Evolutionary conservation across 495 filamentous ascomycete genomes (phyloP).

Genomic region (Geopyxis carbonaria): DNA sequence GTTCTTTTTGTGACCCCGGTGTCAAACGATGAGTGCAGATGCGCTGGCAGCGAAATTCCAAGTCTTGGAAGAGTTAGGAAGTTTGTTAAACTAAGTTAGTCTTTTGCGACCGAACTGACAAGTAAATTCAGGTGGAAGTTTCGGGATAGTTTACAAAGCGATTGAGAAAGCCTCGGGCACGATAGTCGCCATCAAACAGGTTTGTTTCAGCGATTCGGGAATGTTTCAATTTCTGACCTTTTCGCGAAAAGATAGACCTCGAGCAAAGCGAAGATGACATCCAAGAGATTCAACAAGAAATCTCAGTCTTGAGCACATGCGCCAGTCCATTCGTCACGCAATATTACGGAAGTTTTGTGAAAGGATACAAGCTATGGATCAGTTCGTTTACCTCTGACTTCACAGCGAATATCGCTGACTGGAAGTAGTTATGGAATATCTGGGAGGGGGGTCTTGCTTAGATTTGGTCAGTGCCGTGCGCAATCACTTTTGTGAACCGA

Average conservation of each 20-base stretch:
- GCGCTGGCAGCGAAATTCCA: slow-evolving; percentile 22
- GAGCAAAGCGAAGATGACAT: slow-evolving; percentile 98
- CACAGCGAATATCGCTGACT: not conserved
- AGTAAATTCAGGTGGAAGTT: slow-evolving; percentile 52
- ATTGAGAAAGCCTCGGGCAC: slow-evolving; percentile 23
- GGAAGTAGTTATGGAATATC: slow-evolving; percentile 24
- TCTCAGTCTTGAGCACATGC: slow-evolving; percentile 85
- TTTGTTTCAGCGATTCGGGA: slow-evolving; percentile 49
- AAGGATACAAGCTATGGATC: slow-evolving; percentile 93
- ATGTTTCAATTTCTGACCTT: slow-evolving; percentile 39
- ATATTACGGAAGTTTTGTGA: slow-evolving; percentile 90
- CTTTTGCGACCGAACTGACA: not conserved
- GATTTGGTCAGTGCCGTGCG: slow-evolving; percentile 38
- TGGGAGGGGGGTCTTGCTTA: slow-evolving; percentile 24
- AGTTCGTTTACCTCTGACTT: slow-evolving; percentile 23
- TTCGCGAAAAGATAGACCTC: slow-evolving; percentile 96
- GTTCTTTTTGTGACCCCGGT: no score
- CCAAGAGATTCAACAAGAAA: slow-evolving; percentile 96
- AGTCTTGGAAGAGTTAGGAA: slow-evolving; percentile 24
- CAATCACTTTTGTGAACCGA: not conserved
- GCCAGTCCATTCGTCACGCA: slow-evolving; percentile 89
- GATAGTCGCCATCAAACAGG: slow-evolving; percentile 25
- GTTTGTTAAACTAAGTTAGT: slow-evolving; percentile 18
- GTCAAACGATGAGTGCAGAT: slow-evolving; percentile 11
- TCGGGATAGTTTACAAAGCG: slow-evolving; percentile 87